Evolutionary conservation across 805 yeast species (phyloP).

Genomic region (Saccharomycopsis schoenii): DNA sequence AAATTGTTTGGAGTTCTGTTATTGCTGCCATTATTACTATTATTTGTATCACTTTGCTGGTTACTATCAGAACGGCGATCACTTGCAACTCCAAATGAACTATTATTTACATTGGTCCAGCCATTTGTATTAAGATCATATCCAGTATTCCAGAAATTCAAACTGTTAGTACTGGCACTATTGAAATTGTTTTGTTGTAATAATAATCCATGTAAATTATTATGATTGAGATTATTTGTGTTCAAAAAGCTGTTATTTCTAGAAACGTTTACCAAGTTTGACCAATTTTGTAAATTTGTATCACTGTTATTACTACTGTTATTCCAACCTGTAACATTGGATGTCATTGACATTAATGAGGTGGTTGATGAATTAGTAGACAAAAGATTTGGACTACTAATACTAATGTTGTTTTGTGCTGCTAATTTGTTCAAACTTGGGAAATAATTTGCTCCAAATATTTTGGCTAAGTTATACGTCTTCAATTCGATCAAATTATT

Average conservation of each 20-base stretch:
- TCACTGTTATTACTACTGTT: conserved; percentile 1
- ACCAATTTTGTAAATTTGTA: neutral
- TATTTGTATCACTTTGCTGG: neutral
- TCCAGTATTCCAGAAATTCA: conserved; percentile 1
- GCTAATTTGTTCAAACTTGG: conserved; percentile 1
- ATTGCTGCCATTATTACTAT: neutral
- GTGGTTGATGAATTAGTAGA: neutral
- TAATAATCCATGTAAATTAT: neutral
- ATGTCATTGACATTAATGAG: neutral
- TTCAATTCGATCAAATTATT: conserved; percentile 5
- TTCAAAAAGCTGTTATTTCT: neutral
- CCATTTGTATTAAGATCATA: neutral
- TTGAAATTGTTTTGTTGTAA: neutral
- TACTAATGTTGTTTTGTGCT: neutral
- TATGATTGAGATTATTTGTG: neutral
- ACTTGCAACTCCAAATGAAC: neutral
- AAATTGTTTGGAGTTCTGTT: neutral
- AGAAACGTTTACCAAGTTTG: neutral
- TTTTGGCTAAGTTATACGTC: neutral
- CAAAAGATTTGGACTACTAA: neutral
- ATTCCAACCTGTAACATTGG: neutral
- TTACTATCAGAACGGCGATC: neutral
- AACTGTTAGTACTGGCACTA: neutral
- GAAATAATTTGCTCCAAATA: neutral
- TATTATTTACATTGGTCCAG: conserved; percentile 1